phyloP scores from a whole-genome alignment of 2,329 filamentous ascomycete genomes.

The Scleromitrula shiraiana region DNA sequence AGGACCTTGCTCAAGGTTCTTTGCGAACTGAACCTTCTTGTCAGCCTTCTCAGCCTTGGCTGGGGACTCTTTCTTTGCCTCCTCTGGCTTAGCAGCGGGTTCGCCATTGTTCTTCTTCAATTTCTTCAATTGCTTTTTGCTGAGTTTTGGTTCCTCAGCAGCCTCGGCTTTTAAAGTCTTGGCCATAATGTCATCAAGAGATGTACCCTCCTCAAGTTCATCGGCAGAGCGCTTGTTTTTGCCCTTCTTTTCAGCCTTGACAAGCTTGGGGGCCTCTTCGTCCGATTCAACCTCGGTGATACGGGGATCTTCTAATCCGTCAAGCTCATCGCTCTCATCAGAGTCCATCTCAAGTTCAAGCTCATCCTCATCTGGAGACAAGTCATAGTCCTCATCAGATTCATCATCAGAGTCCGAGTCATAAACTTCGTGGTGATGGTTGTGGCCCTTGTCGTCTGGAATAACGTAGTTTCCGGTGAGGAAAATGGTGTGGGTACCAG shows the following conservation, averaged over 20 bases:
- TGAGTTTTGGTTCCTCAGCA: slow-evolving; percentile 63
- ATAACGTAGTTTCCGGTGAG: slow-evolving; percentile 96
- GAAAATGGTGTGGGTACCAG: slow-evolving; percentile 81
- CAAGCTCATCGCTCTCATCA: slow-evolving; percentile 68
- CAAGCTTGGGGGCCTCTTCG: slow-evolving; percentile 61
- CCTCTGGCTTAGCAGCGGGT: slow-evolving; percentile 56
- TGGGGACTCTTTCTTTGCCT: slow-evolving; percentile 42
- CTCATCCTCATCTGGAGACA: slow-evolving; percentile 73
- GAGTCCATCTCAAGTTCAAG: slow-evolving; percentile 48
- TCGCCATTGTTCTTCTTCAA: slow-evolving; percentile 97
- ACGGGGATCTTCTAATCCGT: slow-evolving; percentile 69
- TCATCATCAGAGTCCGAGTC: slow-evolving; percentile 54
- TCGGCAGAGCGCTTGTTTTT: slow-evolving; percentile 94
- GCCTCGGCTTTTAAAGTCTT: slow-evolving; percentile 52
- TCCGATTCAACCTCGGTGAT: slow-evolving; percentile 77
- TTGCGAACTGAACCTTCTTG: slow-evolving; percentile 98
- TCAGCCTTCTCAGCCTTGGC: slow-evolving; percentile 52
- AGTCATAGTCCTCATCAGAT: slow-evolving; percentile 69
- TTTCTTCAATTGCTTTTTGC: slow-evolving; percentile 98
- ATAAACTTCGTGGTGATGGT: slow-evolving; percentile 50
- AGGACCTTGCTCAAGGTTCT: slow-evolving; percentile 96
- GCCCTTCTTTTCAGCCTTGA: slow-evolving; percentile 40
- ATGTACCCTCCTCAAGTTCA: slow-evolving; percentile 52
- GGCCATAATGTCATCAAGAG: slow-evolving; percentile 77
- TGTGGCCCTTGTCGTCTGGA: slow-evolving; percentile 48